phyloP scores from a whole-genome alignment of 139 green algal species.

The Picochlorum sp. region DNA sequence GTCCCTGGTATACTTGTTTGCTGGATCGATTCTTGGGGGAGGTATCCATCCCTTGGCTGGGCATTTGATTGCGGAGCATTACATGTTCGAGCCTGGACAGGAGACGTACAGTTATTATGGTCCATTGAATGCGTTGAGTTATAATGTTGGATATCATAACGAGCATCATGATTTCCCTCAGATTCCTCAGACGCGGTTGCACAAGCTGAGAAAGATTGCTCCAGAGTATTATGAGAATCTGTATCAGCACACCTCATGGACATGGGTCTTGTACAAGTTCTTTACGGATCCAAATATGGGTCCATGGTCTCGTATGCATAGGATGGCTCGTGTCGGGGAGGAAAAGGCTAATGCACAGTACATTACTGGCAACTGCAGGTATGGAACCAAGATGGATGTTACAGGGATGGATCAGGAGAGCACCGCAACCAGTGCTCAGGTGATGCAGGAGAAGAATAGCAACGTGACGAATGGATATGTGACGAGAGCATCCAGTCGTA shows the following conservation, averaged over 20 bases:
- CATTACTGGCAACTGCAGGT: conserved; percentile 7
- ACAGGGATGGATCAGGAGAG: neutral
- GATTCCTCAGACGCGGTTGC: conserved; percentile 55
- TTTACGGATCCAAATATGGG: conserved; percentile 48
- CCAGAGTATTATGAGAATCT: conserved; percentile 62
- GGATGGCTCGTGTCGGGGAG: conserved; percentile 3
- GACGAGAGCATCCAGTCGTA: neutral
- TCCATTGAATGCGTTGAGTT: conserved; percentile 55
- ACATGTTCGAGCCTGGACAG: conserved; percentile 55
- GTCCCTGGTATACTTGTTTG: conserved; percentile 45
- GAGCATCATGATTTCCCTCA: conserved; percentile 77
- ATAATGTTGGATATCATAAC: conserved; percentile 75
- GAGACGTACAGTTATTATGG: conserved; percentile 79
- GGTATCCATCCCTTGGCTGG: conserved; percentile 61
- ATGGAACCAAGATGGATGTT: conserved; percentile 8
- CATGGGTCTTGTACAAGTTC: conserved; percentile 53
- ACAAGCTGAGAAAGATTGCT: conserved; percentile 48
- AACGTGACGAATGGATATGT: neutral
- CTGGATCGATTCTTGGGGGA: conserved; percentile 41
- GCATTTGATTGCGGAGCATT: conserved; percentile 72
- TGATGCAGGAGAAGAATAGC: neutral
- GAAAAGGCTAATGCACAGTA: conserved; percentile 15
- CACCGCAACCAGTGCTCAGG: neutral
- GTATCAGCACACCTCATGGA: conserved; percentile 51
- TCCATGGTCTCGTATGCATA: conserved; percentile 36